These are phyloP conservation scores for Geranomyces variabilis DNA, from an alignment of 192 early-diverging fungal genomes.

Conservation along the genomic window DNA sequence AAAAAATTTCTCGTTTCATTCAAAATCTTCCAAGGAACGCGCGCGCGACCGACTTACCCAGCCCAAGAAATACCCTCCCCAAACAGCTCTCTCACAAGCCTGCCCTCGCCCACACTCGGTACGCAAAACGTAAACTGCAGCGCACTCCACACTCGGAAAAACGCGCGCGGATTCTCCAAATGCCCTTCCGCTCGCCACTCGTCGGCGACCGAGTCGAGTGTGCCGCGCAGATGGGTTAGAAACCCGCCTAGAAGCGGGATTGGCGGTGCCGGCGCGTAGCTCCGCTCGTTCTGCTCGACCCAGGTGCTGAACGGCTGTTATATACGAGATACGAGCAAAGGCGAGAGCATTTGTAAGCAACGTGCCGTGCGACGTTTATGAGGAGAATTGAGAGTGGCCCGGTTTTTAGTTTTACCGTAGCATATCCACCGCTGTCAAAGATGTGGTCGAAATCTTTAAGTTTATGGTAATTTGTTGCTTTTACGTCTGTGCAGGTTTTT, in stretches of 20 bases:
- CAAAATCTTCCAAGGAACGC: too few species aligned
- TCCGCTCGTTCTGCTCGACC: constrained; percentile 9
- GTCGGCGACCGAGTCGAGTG: constrained; percentile 25
- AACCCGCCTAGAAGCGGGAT: constrained; percentile 21
- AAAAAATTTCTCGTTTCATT: too few species aligned
- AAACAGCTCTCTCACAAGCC: constrained; percentile 47
- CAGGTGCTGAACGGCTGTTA: constrained; percentile 26
- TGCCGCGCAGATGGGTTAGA: constrained; percentile 24
- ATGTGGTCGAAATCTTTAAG: constrained; percentile 27
- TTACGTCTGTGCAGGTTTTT: not conserved
- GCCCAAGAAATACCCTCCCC: constrained; percentile 50
- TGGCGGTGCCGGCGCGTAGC: constrained; percentile 23
- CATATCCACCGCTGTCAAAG: constrained; percentile 9
- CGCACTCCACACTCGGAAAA: constrained; percentile 48
- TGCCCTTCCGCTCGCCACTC: constrained; percentile 40
- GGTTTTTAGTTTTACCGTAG: constrained; percentile 4
- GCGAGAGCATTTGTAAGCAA: not conserved
- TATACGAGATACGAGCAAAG: not conserved
- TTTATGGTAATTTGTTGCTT: constrained; percentile 14
- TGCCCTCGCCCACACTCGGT: constrained; percentile 31
- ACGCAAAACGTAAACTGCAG: constrained; percentile 47
- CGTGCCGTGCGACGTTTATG: too few species aligned
- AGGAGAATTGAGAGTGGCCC: too few species aligned
- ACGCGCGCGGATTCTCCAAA: constrained; percentile 41
- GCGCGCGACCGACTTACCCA: too few species aligned